Percentiles rank a stretch among this genome's conserved stretches.
These are phyloP conservation scores for Tuber aestivum DNA, from an alignment of 495 filamentous ascomycete species.

Conservation along the genomic window DNA sequence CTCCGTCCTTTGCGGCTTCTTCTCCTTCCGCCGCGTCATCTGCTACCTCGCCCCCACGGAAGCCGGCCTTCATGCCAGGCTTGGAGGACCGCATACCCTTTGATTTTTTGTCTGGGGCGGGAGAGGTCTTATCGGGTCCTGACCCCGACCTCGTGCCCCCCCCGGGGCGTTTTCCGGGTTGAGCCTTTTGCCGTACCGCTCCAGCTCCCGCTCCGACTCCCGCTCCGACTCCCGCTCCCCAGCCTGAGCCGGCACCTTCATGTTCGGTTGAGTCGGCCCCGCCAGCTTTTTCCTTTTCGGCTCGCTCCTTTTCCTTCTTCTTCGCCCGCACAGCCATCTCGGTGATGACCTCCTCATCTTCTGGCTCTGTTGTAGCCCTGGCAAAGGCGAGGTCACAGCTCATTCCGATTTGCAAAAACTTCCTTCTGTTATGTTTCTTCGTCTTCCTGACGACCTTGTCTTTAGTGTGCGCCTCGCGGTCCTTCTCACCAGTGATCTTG, in stretches of 20 bases:
- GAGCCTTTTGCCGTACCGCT: background rate
- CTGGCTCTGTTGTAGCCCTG: constrained; percentile 69
- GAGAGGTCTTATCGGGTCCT: background rate
- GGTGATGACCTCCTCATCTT: constrained; percentile 56
- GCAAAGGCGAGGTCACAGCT: constrained; percentile 80
- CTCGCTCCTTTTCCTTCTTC: constrained; percentile 15
- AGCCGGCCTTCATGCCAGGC: background rate
- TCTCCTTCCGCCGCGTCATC: constrained; percentile 9
- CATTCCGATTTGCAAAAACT: constrained; percentile 72
- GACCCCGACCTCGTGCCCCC: background rate
- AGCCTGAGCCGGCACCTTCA: background rate
- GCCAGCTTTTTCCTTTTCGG: constrained; percentile 2
- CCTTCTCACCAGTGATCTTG: constrained; percentile 67
- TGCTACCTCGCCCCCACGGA: background rate
- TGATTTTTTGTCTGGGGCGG: background rate
- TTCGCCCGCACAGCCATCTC: constrained; percentile 13
- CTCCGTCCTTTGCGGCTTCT: background rate
- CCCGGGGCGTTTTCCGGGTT: no score
- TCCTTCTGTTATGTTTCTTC: constrained; percentile 63
- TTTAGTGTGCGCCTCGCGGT: constrained; percentile 45
- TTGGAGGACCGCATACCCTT: background rate
- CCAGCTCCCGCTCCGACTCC: background rate
- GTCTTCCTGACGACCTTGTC: constrained; percentile 64
- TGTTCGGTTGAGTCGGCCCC: background rate
- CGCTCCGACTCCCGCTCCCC: background rate